Evolutionary conservation across 495 filamentous ascomycete species (phyloP), one percentile per base, ranked within the genome.

Genomic region (Penicillium egyptiacum): DNA sequence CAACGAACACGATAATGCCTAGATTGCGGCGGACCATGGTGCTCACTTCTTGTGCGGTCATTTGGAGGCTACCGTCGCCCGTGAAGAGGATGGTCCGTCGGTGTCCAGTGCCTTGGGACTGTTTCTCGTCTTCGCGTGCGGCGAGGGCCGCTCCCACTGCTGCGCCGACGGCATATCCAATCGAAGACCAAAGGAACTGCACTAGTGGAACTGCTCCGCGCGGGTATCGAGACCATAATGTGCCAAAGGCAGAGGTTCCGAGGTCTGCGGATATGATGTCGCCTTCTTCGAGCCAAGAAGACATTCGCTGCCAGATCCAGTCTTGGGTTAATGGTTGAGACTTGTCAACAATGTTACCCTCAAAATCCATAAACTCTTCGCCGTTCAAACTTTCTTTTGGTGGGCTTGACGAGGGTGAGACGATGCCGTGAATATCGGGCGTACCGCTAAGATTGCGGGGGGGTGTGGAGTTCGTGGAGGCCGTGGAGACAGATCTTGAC

Each of bases 51-150:
- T 93, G 90, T 0, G 74, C 83, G 0, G 88, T 91, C 20, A 93
- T 73, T 62, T 94, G 88, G 65, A 92, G 82, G 54, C 83, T 86
- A n/a, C 90, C 90, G 61, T 93, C 90, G 26, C 89, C 90, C 12
- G 86, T 86, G 64, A 92, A 86, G 50, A 92, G 75, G 58, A 94
- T 83, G 0, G 74, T 77, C 1, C 79, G 68, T 48, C 48, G 33
- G 17, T 12, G 25, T 26, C 1, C 9, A 31, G n/a, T 1, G 2
- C 31, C 48, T 5, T 51, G 3, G 33, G 48, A 35, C 12, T 26
- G 12, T 12, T 40, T 2, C 31, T 37, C 47, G 6, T 57, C 48
- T 39, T 61, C 59, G 0, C 54, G 42, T 10, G 49, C 59, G 4
- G 59, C 54, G 2, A 60, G n/a, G 3, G 58, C 58, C 2, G 53